These are phyloP conservation scores for Sphaerulina musiva DNA, from an alignment of 2,329 filamentous ascomycete genomes.

Conservation along the genomic window DNA sequence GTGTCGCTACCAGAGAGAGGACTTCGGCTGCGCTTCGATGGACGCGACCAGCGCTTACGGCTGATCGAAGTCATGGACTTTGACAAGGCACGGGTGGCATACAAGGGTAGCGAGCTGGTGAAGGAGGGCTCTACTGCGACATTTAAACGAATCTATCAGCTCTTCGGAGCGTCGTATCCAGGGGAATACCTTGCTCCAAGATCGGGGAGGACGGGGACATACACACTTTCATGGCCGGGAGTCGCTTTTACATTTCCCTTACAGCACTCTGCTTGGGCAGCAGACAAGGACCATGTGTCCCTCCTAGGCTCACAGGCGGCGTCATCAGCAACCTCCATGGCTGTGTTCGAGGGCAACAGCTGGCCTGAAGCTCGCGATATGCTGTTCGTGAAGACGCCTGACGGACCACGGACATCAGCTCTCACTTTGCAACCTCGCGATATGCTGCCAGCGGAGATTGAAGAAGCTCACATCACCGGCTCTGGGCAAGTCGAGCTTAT, in stretches of 20 bases:
- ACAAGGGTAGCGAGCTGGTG: slow-evolving; percentile 73
- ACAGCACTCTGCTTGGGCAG: slow-evolving; percentile 65
- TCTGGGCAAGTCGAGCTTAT: slow-evolving; percentile 72
- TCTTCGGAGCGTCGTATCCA: slow-evolving; percentile 90
- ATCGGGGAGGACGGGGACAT: slow-evolving; percentile 58
- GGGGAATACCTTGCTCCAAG: slow-evolving; percentile 77
- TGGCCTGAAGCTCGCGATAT: slow-evolving; percentile 76
- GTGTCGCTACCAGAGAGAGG: slow-evolving; percentile 78
- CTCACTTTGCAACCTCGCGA: slow-evolving; percentile 67
- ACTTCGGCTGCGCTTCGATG: slow-evolving; percentile 84
- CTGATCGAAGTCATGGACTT: slow-evolving; percentile 90
- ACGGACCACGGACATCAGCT: slow-evolving; percentile 65
- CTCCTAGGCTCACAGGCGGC: slow-evolving; percentile 73
- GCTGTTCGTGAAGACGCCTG: slow-evolving; percentile 68
- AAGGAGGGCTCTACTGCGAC: slow-evolving; percentile 45
- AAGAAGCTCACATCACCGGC: slow-evolving; percentile 69
- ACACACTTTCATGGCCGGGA: slow-evolving; percentile 89
- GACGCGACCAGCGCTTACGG: slow-evolving; percentile 81
- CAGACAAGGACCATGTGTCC: slow-evolving; percentile 73
- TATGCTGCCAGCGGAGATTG: slow-evolving; percentile 79
- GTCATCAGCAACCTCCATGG: slow-evolving; percentile 75
- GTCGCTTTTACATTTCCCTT: slow-evolving; percentile 89
- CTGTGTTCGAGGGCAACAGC: slow-evolving; percentile 80
- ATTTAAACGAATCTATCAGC: slow-evolving; percentile 61
- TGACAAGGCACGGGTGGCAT: slow-evolving; percentile 72